phyloP scores from a whole-genome alignment of 1,139 yeast species.

The Sugiyamaella castrensis region DNA sequence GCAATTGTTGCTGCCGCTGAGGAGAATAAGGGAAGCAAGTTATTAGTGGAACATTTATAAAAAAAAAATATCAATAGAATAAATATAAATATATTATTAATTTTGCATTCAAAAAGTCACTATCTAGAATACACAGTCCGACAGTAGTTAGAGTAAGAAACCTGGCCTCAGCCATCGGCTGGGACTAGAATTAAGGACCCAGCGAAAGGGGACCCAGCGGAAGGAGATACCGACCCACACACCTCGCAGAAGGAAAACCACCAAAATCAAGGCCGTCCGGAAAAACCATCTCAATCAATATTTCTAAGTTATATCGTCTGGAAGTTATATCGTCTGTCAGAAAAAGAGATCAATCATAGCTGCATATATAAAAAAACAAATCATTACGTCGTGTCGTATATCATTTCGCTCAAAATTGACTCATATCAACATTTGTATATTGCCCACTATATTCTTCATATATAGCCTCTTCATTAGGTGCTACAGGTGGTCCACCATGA shows the following conservation, averaged over 20 bases:
- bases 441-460: conserved; percentile 32
- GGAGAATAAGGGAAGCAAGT: conserved; percentile 77
- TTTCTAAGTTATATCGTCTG: no score
- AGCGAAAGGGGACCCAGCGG: no score
- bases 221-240: no score
- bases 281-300: no score
- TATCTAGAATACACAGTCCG: neutral
- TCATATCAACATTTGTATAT: conserved; percentile 28
- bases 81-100: neutral
- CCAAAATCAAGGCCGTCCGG: no score
- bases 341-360: neutral
- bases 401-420: conserved; percentile 15
- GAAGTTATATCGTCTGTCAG: no score
- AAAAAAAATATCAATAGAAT: neutral
- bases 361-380: conserved; percentile 5
- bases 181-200: no score
- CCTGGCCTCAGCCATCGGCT: no score
- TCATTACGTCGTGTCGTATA: conserved; percentile 10
- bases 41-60: conserved; percentile 43
- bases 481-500: conserved; percentile 14
- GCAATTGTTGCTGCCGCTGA: conserved; percentile 46
- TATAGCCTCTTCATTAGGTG: conserved; percentile 25
- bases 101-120: no score
- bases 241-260: no score
- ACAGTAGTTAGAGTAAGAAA: no score